Base-by-base conservation (phyloP, 148 eudicot species). In the Chenopodium suecicum region DNA sequence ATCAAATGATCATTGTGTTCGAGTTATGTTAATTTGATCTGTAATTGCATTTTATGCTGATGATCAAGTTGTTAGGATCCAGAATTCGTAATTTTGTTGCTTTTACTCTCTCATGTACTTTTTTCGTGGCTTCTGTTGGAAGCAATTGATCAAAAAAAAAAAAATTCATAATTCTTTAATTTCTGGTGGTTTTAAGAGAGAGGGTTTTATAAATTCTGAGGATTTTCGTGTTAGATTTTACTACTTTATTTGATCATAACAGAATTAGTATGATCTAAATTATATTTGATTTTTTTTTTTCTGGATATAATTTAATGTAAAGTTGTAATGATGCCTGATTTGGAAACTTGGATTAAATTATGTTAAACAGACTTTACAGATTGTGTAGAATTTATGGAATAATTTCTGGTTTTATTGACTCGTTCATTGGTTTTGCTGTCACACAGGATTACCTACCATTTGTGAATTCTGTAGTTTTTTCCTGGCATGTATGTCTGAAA, bases 401-500 rank as follows among this genome's bases (percentile, higher is more conserved):
- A 50, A 50, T 11, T 9, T 46, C 7, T 46, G 22, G 22, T 4
- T 34, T 6, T 14, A n/a, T 58, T 34, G 3, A 34, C 46, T 81
- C 12, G 66, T 77, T 31, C 29, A 20, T 41, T 62, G 17, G 70
- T 77, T 50, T 27, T 37, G 78, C 7, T 78, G 29, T 73, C 73
- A 32, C 73, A 32, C 84, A 84, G 86, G 86, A 67, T 27, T 47
- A 19, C 25, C 32, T 80, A 60, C 64, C 23, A 78, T 64, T 73
- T 84, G 78, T 72, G 50, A 47, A 76, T 54, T 82, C 8, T 76
- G 65, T 4, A 25, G 85, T 80, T 79, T 86, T 37, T 76, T 60
- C 54, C 73, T 91, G 88, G 87, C 75, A 87, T 89, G 95, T 75
- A 46, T 86, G 34, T 82, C 77, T 88, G 83, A 89, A 91, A 83